Conservation (phyloP, 371 early-diverging fungal genomes). For the Mortierella polycephala region DNA sequence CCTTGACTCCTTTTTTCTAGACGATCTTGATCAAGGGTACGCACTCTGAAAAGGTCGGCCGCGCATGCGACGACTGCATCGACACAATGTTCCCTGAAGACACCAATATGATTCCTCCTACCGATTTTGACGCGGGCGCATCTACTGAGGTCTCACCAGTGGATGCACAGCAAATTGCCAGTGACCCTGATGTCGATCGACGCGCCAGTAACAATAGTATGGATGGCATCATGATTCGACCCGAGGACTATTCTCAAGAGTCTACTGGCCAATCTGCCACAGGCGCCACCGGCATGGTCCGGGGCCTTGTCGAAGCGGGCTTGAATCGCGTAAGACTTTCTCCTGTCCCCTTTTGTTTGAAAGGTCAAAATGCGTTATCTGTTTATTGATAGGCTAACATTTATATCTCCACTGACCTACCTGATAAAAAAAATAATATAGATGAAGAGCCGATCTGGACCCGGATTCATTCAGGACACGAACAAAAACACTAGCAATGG, state of each 20-base stretch:
- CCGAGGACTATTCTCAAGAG: conserved; percentile 29
- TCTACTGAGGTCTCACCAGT: conserved; percentile 33
- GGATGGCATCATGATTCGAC: conserved; percentile 29
- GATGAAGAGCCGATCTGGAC: conserved; percentile 50
- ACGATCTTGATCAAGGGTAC: conserved; percentile 59
- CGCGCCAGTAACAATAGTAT: conserved; percentile 28
- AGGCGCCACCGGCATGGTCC: conserved; percentile 50
- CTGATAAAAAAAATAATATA: not conserved
- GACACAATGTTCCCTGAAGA: conserved; percentile 60
- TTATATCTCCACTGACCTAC: too few species aligned
- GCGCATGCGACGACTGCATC: conserved; percentile 70
- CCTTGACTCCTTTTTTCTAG: conserved; percentile 13
- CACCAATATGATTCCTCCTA: conserved; percentile 19
- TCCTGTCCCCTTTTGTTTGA: not conserved
- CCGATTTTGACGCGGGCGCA: conserved; percentile 8
- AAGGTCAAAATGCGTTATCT: too few species aligned
- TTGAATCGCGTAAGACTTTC: conserved; percentile 38
- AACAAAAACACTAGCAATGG: not conserved
- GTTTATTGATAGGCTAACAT: too few species aligned
- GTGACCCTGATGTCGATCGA: conserved; percentile 7
- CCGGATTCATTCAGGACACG: conserved; percentile 21
- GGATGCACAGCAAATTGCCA: conserved; percentile 18
- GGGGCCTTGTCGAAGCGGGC: conserved; percentile 47
- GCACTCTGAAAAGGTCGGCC: conserved; percentile 58
- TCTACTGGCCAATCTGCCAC: not conserved